Conservation (phyloP, 495 filamentous ascomycete species). For the Aspergillus sparsus region DNA sequence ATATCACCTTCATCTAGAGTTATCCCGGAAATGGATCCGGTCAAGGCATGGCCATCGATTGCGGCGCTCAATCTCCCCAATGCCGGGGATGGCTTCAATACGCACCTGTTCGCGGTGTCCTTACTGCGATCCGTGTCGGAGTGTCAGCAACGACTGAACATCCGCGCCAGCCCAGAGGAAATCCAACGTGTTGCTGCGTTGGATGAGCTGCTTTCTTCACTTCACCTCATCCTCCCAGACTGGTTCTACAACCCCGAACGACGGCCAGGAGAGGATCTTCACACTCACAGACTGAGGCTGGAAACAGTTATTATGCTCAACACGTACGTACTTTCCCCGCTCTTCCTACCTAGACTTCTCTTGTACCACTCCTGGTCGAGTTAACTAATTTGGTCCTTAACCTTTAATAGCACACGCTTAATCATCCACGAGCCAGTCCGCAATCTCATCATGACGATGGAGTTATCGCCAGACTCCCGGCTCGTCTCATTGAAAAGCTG, state of each 20-base stretch:
- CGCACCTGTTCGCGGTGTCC: slow-evolving; percentile 7
- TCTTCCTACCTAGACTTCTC: background rate
- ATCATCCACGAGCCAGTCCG: slow-evolving; percentile 11
- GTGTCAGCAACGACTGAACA: slow-evolving; percentile 11
- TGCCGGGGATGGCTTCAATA: slow-evolving; percentile 9
- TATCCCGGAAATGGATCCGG: slow-evolving; percentile 14
- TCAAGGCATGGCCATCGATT: slow-evolving; percentile 10
- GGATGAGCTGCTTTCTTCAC: slow-evolving; percentile 5
- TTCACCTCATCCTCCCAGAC: slow-evolving; percentile 11
- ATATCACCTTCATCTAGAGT: background rate
- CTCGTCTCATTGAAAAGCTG: slow-evolving; percentile 7
- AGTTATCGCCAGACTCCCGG: background rate
- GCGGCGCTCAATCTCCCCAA: background rate
- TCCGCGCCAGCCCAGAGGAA: slow-evolving; percentile 4
- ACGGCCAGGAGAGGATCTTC: background rate
- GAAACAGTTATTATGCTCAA: slow-evolving; percentile 14
- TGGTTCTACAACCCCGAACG: slow-evolving; percentile 1
- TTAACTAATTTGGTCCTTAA: background rate
- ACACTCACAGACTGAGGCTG: slow-evolving; percentile 7
- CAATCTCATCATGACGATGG: slow-evolving; percentile 1
- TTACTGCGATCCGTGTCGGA: slow-evolving; percentile 10
- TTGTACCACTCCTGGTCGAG: no score
- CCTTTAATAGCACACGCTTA: background rate
- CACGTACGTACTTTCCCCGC: slow-evolving; percentile 1
- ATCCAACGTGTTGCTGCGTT: slow-evolving; percentile 3